Percentiles rank a stretch among this genome's conserved stretches.
These are phyloP conservation scores for Fusarium sambucinum DNA, from an alignment of 2,329 filamentous ascomycete genomes.

Conservation along the genomic window DNA sequence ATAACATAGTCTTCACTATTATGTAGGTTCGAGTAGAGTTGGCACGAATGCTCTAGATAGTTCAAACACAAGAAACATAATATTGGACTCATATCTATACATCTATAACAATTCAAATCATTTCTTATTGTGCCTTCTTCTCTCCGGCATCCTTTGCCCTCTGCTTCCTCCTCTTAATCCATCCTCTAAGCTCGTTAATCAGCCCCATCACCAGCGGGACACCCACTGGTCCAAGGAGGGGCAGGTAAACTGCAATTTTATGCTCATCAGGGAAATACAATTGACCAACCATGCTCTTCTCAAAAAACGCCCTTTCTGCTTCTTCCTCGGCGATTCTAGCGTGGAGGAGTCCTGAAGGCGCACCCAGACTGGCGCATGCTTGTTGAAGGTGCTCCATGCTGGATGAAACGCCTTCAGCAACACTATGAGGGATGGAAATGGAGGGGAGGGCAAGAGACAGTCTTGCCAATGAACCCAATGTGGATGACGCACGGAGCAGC, in stretches of 20 bases:
- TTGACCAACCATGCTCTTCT: conserved; percentile 98
- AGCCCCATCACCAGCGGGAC: conserved; percentile 89
- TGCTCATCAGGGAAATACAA: conserved; percentile 99
- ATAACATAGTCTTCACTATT: neutral
- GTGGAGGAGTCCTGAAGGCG: conserved; percentile 76
- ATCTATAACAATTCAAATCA: conserved; percentile 9
- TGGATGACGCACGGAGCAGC: conserved; percentile 89
- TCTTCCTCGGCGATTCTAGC: conserved; percentile 88
- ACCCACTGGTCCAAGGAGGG: conserved; percentile 88
- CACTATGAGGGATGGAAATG: conserved; percentile 89
- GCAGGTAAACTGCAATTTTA: conserved; percentile 95
- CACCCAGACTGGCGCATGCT: conserved; percentile 78
- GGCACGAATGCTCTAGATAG: too few species aligned
- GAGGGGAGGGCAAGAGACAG: conserved; percentile 85
- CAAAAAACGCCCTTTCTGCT: conserved; percentile 95
- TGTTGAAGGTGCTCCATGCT: conserved; percentile 82
- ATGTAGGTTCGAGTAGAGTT: too few species aligned
- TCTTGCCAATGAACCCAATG: conserved; percentile 90
- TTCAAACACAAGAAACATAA: neutral
- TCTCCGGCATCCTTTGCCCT: conserved; percentile 56
- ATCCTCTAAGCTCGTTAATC: conserved; percentile 81
- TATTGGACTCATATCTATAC: conserved; percentile 36
- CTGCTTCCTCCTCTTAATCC: conserved; percentile 62
- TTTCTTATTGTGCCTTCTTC: conserved; percentile 53
- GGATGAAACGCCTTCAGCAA: conserved; percentile 85